These are phyloP conservation scores for Plectranthus barbatus DNA, from an alignment of 257 asterid genomes.

Conservation along the genomic window DNA sequence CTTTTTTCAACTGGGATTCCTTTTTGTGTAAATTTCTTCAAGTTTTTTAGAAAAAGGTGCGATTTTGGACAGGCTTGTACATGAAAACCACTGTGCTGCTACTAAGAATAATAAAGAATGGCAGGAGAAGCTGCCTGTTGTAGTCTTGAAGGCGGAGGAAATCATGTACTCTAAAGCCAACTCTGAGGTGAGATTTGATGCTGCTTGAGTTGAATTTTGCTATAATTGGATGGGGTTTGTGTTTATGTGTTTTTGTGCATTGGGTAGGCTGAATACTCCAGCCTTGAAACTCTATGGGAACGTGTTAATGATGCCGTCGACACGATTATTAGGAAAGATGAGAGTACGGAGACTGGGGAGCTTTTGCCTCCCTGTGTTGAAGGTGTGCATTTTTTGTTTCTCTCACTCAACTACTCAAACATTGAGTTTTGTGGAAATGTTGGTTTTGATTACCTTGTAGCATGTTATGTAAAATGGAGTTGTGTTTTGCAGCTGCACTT, in stretches of 20 bases:
- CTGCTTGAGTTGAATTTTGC: neutral
- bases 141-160: conserved; percentile 77
- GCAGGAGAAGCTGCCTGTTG: conserved; percentile 78
- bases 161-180: conserved; percentile 85
- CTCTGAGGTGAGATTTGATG: conserved; percentile 46
- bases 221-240: neutral
- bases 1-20: neutral
- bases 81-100: conserved; percentile 23
- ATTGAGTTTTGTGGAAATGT: conserved; percentile 4
- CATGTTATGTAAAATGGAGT: neutral
- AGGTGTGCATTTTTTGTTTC: conserved; percentile 43
- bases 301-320: conserved; percentile 78
- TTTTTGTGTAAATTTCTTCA: neutral
- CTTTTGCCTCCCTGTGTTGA: conserved; percentile 88
- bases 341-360: conserved; percentile 56
- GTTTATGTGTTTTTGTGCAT: neutral
- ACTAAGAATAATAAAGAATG: conserved; percentile 49
- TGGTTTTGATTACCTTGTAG: neutral
- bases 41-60: neutral
- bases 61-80: conserved; percentile 38
- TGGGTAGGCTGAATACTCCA: conserved; percentile 64
- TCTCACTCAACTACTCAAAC: no score
- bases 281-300: conserved; percentile 66
- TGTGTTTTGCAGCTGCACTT: conserved; percentile 65
- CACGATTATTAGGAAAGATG: conserved; percentile 73